phyloP scores from a whole-genome alignment of 2,329 filamentous ascomycete species.

The Diatrype stigma region DNA sequence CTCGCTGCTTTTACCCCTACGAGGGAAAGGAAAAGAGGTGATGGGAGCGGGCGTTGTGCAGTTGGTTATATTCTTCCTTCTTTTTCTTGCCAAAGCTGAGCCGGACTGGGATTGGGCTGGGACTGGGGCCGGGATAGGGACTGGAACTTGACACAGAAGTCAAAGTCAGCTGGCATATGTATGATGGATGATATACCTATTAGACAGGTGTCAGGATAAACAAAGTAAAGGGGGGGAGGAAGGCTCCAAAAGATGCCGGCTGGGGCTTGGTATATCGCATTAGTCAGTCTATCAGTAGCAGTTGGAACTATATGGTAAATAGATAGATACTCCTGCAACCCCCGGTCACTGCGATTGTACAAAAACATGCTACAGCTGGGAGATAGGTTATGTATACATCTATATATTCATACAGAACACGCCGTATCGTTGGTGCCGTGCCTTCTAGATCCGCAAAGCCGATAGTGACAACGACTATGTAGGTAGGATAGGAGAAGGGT shows the following conservation, averaged over 20 bases:
- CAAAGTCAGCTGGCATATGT: neutral
- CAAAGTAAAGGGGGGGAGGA: neutral
- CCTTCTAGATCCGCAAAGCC: too few species aligned
- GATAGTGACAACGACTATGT: too few species aligned
- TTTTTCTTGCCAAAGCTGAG: too few species aligned
- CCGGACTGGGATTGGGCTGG: too few species aligned
- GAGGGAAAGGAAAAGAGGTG: conserved; percentile 5
- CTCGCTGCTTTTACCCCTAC: too few species aligned
- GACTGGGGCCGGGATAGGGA: too few species aligned
- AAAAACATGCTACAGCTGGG: neutral
- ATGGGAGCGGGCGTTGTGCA: neutral
- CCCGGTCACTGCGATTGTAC: neutral
- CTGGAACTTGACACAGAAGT: too few species aligned
- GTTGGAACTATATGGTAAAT: too few species aligned
- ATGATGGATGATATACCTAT: neutral
- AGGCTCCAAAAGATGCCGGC: neutral
- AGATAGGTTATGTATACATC: neutral
- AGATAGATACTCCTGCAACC: neutral
- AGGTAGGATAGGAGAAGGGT: too few species aligned
- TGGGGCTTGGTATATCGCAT: neutral
- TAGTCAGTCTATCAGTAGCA: too few species aligned
- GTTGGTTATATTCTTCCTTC: too few species aligned
- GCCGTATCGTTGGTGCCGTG: neutral
- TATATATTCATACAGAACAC: neutral
- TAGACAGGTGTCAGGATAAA: neutral